Evolutionary conservation across 208 protist genomes (phyloP).

Genomic region (Crithidia sp.): DNA sequence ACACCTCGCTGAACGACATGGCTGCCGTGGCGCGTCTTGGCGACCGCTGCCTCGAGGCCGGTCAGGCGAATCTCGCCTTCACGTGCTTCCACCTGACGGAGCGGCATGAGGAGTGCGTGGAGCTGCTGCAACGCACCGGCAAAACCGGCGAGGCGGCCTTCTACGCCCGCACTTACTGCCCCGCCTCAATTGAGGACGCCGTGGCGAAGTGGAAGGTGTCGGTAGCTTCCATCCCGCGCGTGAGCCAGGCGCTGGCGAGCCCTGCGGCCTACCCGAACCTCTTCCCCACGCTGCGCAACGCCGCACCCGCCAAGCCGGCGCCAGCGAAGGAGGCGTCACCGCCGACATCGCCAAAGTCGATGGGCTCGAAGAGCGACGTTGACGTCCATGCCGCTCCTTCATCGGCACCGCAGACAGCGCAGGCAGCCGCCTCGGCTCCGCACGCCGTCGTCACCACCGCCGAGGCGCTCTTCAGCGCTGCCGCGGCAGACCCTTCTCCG

Average conservation of each 20-base stretch:
- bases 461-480: conserved; percentile 1
- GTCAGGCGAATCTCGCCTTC: conserved; percentile 95
- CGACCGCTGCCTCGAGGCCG: conserved; percentile 55
- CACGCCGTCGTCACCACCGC: not conserved
- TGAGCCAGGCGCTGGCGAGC: conserved; percentile 91
- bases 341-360: not conserved
- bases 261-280: conserved; percentile 95
- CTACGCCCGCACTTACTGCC: conserved; percentile 96
- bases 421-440: not conserved
- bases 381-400: not conserved
- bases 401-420: not conserved
- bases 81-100: conserved; percentile 88
- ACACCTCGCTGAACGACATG: conserved; percentile 69
- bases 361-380: not conserved
- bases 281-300: conserved; percentile 76
- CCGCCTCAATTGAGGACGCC: conserved; percentile 68
- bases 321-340: not conserved
- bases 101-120: conserved; percentile 83
- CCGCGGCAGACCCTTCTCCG: not conserved
- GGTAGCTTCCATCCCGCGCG: conserved; percentile 73
- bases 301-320: not conserved
- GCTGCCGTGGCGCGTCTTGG: conserved; percentile 77
- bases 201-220: conserved; percentile 92
- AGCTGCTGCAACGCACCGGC: conserved; percentile 84
- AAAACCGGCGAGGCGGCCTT: conserved; percentile 95